Conservation (phyloP, 148 eudicot genomes). For the Cornus controversa region DNA sequence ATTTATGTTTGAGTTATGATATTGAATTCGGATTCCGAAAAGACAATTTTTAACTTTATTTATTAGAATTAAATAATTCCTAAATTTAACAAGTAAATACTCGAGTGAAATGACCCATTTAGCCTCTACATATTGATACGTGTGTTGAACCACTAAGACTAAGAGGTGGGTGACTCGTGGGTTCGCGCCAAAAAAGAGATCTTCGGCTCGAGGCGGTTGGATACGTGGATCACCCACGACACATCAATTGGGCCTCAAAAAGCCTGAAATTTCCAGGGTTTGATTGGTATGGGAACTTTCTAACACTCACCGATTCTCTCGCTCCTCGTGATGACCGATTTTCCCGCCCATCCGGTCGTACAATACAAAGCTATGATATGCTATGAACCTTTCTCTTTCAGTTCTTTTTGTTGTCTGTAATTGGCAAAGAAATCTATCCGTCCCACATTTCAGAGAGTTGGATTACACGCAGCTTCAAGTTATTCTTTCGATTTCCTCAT, state of each 20-base stretch:
- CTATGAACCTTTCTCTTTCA: constrained; percentile 2
- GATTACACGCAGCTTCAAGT: neutral
- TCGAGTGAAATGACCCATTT: too few relatives aligned
- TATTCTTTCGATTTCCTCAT: constrained; percentile 5
- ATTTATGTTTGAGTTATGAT: too few relatives aligned
- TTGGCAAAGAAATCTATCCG: constrained; percentile 10
- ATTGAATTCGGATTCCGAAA: too few relatives aligned
- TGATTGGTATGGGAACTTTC: neutral
- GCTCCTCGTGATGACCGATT: constrained; percentile 4
- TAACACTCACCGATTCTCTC: constrained; percentile 11
- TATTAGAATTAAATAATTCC: too few relatives aligned
- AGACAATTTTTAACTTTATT: too few relatives aligned
- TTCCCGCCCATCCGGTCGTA: constrained; percentile 4
- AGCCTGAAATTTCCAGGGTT: neutral
- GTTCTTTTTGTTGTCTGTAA: neutral
- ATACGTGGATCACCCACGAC: neutral
- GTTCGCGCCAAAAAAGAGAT: too few relatives aligned
- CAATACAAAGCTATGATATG: neutral
- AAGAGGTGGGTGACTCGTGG: too few relatives aligned
- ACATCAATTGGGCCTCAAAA: neutral
- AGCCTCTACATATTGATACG: too few relatives aligned
- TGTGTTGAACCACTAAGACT: too few relatives aligned
- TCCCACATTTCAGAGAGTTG: constrained; percentile 14
- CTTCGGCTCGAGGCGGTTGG: neutral
- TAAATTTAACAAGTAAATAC: too few relatives aligned